Evolutionary conservation across 2,329 filamentous ascomycete genomes (phyloP).

Genomic region (Septoria petroselini): DNA sequence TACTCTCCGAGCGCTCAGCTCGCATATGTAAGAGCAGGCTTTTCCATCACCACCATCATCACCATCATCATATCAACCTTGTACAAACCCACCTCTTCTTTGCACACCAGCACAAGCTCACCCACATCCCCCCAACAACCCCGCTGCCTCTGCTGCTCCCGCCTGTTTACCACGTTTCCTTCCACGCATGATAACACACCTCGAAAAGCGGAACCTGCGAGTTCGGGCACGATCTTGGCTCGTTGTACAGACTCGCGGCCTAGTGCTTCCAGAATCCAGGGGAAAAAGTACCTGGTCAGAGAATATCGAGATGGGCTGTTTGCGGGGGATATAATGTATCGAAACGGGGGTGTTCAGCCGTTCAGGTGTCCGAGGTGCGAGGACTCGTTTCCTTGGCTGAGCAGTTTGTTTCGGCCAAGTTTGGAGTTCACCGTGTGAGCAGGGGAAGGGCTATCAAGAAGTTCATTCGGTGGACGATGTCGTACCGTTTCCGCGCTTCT

Average conservation of each 20-base stretch:
- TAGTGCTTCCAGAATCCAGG: conserved; percentile 19
- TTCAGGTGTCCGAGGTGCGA: conserved; percentile 16
- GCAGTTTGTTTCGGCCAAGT: conserved; percentile 12
- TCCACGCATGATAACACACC: conserved; percentile 24
- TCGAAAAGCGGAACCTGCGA: conserved; percentile 15
- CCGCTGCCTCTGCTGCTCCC: conserved; percentile 13
- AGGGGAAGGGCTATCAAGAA: conserved; percentile 12
- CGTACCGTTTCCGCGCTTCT: no score
- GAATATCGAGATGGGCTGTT: conserved; percentile 7
- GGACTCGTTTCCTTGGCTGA: conserved; percentile 7
- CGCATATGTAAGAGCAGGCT: no score
- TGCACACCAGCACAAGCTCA: conserved; percentile 8
- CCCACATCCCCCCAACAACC: neutral
- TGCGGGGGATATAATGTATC: conserved; percentile 7
- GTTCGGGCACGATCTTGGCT: conserved; percentile 9
- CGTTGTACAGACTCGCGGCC: conserved; percentile 16
- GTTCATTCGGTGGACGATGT: conserved; percentile 15
- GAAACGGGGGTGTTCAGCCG: neutral
- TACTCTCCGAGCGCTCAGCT: no score
- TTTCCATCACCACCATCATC: no score
- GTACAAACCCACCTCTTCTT: no score
- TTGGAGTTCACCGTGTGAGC: conserved; percentile 13
- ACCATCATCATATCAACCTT: no score
- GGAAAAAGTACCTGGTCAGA: conserved; percentile 17
- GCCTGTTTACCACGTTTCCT: conserved; percentile 16